These are phyloP conservation scores for Malus hybrid DNA, from an alignment of 331 rosid species.

Conservation along the genomic window DNA sequence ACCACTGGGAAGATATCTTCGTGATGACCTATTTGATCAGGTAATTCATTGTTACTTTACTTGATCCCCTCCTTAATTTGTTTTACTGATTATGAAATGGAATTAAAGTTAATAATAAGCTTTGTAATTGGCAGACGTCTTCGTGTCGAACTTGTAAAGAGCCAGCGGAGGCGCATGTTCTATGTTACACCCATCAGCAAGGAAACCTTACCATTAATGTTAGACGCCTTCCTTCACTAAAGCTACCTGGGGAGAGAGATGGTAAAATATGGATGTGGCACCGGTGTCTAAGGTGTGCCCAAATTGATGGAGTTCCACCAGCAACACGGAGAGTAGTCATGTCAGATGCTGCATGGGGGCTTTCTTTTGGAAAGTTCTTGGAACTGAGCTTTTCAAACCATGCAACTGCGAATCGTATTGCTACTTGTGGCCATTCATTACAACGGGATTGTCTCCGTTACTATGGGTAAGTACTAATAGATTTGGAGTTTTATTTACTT, in stretches of 20 bases:
- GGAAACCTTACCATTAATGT: conserved; percentile 96
- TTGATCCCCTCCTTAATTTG: background rate
- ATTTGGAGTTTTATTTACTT: background rate
- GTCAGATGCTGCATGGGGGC: conserved; percentile 99
- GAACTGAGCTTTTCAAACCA: conserved; percentile 98
- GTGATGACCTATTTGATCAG: conserved; percentile 77
- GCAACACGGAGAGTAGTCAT: conserved; percentile 88
- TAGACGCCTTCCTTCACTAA: conserved; percentile 64
- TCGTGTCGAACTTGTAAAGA: conserved; percentile 74
- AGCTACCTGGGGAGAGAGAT: conserved; percentile 80
- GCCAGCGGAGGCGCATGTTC: conserved; percentile 66
- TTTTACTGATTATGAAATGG: background rate
- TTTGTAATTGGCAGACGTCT: conserved; percentile 41
- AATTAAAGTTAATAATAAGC: background rate
- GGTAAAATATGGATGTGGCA: conserved; percentile 99
- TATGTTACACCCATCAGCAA: conserved; percentile 82
- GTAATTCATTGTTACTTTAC: conserved; percentile 22
- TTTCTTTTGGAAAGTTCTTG: conserved; percentile 97
- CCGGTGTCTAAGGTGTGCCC: conserved; percentile 82
- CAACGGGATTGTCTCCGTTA: conserved; percentile 97
- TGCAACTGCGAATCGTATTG: conserved; percentile 97
- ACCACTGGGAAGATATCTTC: conserved; percentile 93
- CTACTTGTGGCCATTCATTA: conserved; percentile 95
- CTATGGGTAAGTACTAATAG: conserved; percentile 60
- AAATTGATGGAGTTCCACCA: conserved; percentile 84